Evolutionary conservation across 495 filamentous ascomycete genomes (phyloP).

Genomic region (Penicillium cinerascens): DNA sequence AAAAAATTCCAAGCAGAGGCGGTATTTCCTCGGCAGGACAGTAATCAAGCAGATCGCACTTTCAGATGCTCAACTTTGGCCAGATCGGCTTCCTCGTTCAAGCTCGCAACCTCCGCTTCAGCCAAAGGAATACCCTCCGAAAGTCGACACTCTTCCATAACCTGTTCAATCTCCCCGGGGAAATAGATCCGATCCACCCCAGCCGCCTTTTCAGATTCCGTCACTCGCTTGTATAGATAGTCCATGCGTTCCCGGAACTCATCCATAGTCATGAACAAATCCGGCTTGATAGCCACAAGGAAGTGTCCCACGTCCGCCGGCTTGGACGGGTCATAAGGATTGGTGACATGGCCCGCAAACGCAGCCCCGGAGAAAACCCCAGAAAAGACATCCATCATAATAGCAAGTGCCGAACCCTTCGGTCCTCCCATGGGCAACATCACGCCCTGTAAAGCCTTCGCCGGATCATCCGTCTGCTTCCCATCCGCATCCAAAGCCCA

Average conservation of each 20-base stretch:
- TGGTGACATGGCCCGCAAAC: conserved; percentile 68
- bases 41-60: background rate
- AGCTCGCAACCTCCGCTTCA: conserved; percentile 57
- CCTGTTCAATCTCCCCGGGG: conserved; percentile 72
- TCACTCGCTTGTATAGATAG: conserved; percentile 61
- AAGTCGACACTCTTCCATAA: conserved; percentile 53
- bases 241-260: conserved; percentile 71
- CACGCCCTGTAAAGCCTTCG: conserved; percentile 60
- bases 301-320: conserved; percentile 75
- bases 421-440: conserved; percentile 81
- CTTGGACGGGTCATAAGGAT: conserved; percentile 66
- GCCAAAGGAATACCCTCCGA: conserved; percentile 63
- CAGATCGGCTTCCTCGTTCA: conserved; percentile 63
- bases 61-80: conserved; percentile 43
- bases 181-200: conserved; percentile 77
- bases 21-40: background rate
- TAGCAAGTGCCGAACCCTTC: conserved; percentile 65
- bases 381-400: conserved; percentile 87
- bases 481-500: conserved; percentile 76
- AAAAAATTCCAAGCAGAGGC: too few species aligned
- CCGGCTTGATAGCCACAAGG: conserved; percentile 69
- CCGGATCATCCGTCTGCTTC: conserved; percentile 63
- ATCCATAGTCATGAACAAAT: conserved; percentile 67
- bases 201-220: conserved; percentile 59
- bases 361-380: conserved; percentile 68